Conservation (phyloP, 2,329 filamentous ascomycete species). For the Tolypocladium pustulatum region DNA sequence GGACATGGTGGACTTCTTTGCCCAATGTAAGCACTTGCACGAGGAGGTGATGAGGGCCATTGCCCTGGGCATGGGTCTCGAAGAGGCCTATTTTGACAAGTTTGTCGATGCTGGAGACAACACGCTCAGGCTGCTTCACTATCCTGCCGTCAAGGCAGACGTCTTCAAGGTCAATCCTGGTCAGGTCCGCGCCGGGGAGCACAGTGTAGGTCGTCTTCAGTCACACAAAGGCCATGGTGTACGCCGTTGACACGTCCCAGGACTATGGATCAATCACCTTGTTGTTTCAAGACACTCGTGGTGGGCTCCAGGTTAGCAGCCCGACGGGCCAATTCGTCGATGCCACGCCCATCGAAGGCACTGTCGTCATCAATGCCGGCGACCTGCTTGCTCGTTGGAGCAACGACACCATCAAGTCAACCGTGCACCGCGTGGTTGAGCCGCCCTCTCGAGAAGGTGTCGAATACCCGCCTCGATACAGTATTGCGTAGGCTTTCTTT, state of each 20-base stretch:
- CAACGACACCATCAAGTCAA: slow-evolving; percentile 85
- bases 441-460: slow-evolving; percentile 51
- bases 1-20: slow-evolving; percentile 67
- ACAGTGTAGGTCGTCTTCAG: slow-evolving; percentile 37
- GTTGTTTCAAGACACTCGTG: slow-evolving; percentile 48
- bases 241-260: slow-evolving; percentile 8
- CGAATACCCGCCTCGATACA: slow-evolving; percentile 68
- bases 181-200: slow-evolving; percentile 67
- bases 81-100: slow-evolving; percentile 62
- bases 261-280: slow-evolving; percentile 53
- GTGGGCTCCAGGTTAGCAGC: slow-evolving; percentile 50
- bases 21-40: slow-evolving; percentile 65
- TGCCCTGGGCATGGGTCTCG: slow-evolving; percentile 67
- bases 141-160: slow-evolving; percentile 55
- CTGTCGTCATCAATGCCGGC: slow-evolving; percentile 81
- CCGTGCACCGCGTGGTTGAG: slow-evolving; percentile 81
- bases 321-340: slow-evolving; percentile 72
- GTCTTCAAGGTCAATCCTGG: slow-evolving; percentile 57
- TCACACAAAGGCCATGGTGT: background rate
- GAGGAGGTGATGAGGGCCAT: slow-evolving; percentile 74
- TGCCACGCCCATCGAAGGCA: slow-evolving; percentile 69
- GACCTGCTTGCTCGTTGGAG: slow-evolving; percentile 81
- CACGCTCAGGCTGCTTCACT: slow-evolving; percentile 65
- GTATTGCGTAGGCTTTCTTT: slow-evolving; percentile 55
- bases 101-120: slow-evolving; percentile 64